Conservation (phyloP, 331 rosid genomes). For the Stylosanthes scabra region DNA sequence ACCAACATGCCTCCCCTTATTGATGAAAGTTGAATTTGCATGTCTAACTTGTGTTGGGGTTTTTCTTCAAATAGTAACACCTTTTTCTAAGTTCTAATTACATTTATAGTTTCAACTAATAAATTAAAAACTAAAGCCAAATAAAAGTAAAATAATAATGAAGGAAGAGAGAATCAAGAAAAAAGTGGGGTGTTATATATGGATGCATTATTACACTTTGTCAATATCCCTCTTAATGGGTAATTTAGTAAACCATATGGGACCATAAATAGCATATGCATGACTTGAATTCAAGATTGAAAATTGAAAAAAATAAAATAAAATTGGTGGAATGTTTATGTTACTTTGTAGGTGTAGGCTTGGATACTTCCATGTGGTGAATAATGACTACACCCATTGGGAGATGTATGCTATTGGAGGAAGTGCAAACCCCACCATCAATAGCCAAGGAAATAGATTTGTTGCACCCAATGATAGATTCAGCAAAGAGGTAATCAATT, state of each 20-base stretch:
- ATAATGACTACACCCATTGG: slow-evolving; percentile 98
- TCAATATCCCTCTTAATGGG: slow-evolving; percentile 5
- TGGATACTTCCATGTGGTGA: slow-evolving; percentile 97
- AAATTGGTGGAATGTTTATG: not conserved
- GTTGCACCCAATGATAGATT: slow-evolving; percentile 74
- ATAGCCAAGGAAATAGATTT: slow-evolving; percentile 94
- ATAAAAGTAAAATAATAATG: no score
- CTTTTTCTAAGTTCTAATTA: no score
- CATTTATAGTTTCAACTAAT: no score
- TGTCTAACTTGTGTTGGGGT: no score
- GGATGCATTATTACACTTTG: not conserved
- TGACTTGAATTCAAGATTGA: not conserved
- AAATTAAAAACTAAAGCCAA: no score
- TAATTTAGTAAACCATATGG: not conserved
- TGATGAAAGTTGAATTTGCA: no score
- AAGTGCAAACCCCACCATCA: slow-evolving; percentile 90
- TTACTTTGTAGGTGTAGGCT: slow-evolving; percentile 76
- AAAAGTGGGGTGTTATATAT: not conserved
- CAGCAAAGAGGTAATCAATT: slow-evolving; percentile 78
- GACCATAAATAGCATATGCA: not conserved
- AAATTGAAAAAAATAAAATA: not conserved
- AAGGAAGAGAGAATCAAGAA: not conserved
- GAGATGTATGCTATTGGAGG: slow-evolving; percentile 99
- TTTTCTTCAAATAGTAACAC: no score
- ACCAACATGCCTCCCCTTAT: no score